Base-by-base conservation (phyloP, 2,329 filamentous ascomycete genomes). In the Dactylellina leptospora region DNA sequence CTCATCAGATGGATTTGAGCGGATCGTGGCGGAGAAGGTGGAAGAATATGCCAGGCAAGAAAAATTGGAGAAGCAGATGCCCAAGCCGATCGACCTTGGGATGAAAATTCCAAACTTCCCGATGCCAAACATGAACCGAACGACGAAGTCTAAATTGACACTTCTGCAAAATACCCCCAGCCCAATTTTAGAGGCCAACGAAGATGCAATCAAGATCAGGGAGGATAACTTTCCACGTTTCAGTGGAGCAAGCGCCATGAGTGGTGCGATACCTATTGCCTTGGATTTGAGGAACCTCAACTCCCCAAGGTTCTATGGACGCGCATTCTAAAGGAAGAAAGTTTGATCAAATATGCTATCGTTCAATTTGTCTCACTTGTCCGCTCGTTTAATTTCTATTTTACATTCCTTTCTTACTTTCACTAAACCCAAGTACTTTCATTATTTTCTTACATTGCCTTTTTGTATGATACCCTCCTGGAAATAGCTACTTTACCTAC, bases 41-140 rank as follows among this genome's bases (percentile, higher is more conserved):
- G 50, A 62, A 16, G 50, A 62, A 20, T 62, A 47, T 25, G 56
- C 56, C 20, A 42, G 56, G 22, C 38, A 71, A 23, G 64, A 71
- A 45, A 62, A 71, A 23, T 13, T 64, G 22, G 68, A 64, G 45
- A 64, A 63, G n/a, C 53, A 59, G 20, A 40, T 58, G 5, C 30
- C 53, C 2, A 51, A 30, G 16, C 27, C 59, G 10, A 42, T 54
- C 30, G 53, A 64, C 5, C 18, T 53, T 18, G 59, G 68, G 18
- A 72, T 72, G 68, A 59, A 38, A 8, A 72, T 72, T 27, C 68
- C 68, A 38, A 64, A 60, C 23, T 72, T 72, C 40, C 68, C 68
- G 10, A 64, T 72, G 68, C 68, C 68, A 2, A 51, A 40, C 16
- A 38, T n/a, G 28, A 63, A 53, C 28, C 42, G 33, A 18, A 51